phyloP scores from a whole-genome alignment of 306 rosid species.

The Vicia sativa region DNA sequence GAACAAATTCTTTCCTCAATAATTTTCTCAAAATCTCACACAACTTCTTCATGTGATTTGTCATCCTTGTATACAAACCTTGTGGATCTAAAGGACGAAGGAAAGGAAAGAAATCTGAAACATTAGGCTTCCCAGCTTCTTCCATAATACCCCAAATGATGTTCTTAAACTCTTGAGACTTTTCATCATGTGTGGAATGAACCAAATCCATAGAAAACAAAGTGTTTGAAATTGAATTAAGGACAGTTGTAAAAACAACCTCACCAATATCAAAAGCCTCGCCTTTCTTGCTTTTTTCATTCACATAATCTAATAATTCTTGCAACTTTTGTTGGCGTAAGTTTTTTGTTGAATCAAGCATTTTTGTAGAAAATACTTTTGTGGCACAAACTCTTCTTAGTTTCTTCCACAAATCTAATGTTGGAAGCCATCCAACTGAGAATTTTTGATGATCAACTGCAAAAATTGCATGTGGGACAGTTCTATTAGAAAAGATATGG shows the following conservation, averaged over 20 bases:
- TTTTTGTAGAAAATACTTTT: neutral
- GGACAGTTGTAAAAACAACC: conserved; percentile 1
- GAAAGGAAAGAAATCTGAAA: conserved; percentile 8
- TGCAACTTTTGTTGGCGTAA: neutral
- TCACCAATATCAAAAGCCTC: neutral
- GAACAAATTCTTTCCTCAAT: neutral
- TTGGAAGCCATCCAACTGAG: neutral
- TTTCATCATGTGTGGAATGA: neutral
- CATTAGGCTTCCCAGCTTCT: neutral
- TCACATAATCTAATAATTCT: neutral
- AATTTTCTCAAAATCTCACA: neutral
- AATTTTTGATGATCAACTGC: neutral
- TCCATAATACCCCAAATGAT: neutral
- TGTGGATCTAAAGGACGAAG: conserved; percentile 1
- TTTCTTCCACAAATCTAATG: neutral
- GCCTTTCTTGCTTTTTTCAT: neutral
- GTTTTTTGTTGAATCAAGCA: neutral
- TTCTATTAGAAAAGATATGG: neutral
- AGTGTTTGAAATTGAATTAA: conserved; percentile 2
- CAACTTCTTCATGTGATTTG: neutral
- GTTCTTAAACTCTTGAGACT: neutral
- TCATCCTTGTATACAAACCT: neutral
- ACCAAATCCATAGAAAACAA: conserved; percentile 2
- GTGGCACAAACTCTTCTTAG: conserved; percentile 4
- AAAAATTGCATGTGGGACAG: neutral